Evolutionary conservation across 2,329 filamentous ascomycete genomes (phyloP), one percentile per base, ranked within the genome.

Genomic region (Hypoxylon sp.): DNA sequence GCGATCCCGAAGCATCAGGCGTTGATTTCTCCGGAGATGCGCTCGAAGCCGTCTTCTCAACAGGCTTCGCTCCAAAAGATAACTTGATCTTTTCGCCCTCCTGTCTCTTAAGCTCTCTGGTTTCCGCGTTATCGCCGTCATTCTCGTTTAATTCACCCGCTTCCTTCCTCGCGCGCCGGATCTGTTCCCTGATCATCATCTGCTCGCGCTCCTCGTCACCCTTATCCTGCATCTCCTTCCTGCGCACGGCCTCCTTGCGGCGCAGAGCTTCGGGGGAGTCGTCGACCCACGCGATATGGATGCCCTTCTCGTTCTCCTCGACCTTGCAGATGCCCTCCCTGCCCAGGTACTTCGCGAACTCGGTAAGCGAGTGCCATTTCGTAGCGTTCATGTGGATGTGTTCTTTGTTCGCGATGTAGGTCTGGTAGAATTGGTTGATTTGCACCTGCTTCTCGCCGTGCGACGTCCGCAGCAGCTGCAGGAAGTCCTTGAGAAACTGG

Each of bases 321-420:
- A 98, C 94, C 30, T 93, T 85, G 74, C 93, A 97, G 49, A 98
- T 89, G 0, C 95, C 93, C 79, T 98, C 94, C 21, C 92, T 83
- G 0, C 95, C 94, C 0, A 99, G 82, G 75, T 93, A 83, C 76
- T 97, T 97, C 13, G 92, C 93, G 77, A 97, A 97, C 74, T 98
- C 94, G 2, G 94, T 95, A 73, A 99, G 81, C 59, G 89, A 93
- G 3, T 90, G 88, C 94, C 94, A 98, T 75, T 91, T 91, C 0
- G 96, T 98, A 6, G 93, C 86, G 79, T 98, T 98, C 92, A 98
- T 94, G 78, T 98, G 96, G 7, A 96, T 84, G 77, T 98, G 95
- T 75, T 93, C 87, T 79, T 94, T 94, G 73, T 95, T 91, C 14
- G 89, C 86, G 73, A 98, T 98, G 75, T 97, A 96, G 76, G 94